phyloP scores from a whole-genome alignment of 768 basidiomycete genomes.

The Paxillus rubicundulus region DNA sequence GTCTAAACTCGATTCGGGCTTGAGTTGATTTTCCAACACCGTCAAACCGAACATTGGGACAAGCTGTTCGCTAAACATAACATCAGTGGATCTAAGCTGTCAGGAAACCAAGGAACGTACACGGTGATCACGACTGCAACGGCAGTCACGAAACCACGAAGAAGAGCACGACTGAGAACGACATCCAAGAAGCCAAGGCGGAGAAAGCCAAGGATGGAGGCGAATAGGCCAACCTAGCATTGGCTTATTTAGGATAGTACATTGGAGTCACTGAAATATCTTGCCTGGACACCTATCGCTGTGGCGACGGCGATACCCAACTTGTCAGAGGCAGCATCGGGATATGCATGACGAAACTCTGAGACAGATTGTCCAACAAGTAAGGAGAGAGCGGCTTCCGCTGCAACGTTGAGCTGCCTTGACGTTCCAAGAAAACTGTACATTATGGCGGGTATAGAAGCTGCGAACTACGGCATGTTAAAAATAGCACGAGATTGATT shows the following conservation, averaged over 20 bases:
- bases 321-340: constrained; percentile 40
- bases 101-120: constrained; percentile 40
- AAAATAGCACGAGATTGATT: background rate
- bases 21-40: constrained; percentile 47
- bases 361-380: constrained; percentile 85
- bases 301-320: constrained; percentile 71
- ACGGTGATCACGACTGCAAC: constrained; percentile 83
- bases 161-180: constrained; percentile 82
- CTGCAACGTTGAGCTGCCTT: constrained; percentile 76
- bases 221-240: constrained; percentile 74
- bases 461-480: constrained; percentile 57
- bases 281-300: constrained; percentile 79
- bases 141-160: constrained; percentile 86
- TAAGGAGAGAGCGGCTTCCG: constrained; percentile 85
- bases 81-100: constrained; percentile 1
- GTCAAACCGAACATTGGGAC: constrained; percentile 88
- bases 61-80: constrained; percentile 62
- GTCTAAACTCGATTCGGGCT: constrained; percentile 68
- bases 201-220: constrained; percentile 83
- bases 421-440: constrained; percentile 91
- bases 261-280: constrained; percentile 5
- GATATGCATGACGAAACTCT: constrained; percentile 55
- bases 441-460: constrained; percentile 81
- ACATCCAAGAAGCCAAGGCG: constrained; percentile 92
- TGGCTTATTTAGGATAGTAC: background rate